phyloP scores from a whole-genome alignment of 768 basidiomycete genomes.

The Tricholoma terreum region DNA sequence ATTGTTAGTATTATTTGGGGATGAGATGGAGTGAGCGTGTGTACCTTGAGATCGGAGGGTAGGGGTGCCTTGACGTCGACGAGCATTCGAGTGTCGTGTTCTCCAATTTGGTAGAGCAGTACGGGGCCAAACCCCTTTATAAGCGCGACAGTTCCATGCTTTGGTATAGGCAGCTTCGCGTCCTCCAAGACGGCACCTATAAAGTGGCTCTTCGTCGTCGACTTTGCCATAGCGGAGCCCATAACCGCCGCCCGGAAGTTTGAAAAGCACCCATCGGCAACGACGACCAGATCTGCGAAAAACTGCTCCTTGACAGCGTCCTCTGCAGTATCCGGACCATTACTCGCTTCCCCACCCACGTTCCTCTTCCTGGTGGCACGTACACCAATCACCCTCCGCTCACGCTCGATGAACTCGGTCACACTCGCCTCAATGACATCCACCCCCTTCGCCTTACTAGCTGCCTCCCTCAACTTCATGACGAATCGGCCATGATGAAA shows the following conservation, averaged over 20 bases:
- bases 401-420: constrained; percentile 66
- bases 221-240: constrained; percentile 46
- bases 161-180: constrained; percentile 63
- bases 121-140: constrained; percentile 84
- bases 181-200: constrained; percentile 84
- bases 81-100: constrained; percentile 89
- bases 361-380: constrained; percentile 46
- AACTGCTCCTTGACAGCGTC: constrained; percentile 49
- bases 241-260: constrained; percentile 80
- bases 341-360: neutral
- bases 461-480: constrained; percentile 69
- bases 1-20: too few relatives aligned
- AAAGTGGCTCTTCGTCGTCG: constrained; percentile 72
- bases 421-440: constrained; percentile 85
- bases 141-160: constrained; percentile 83
- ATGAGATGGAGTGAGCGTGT: constrained; percentile 12
- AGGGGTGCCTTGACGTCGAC: constrained; percentile 85
- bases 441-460: constrained; percentile 57
- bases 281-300: constrained; percentile 74
- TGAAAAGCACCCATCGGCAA: constrained; percentile 95
- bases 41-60: constrained; percentile 77
- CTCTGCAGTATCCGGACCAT: constrained; percentile 17
- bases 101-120: constrained; percentile 87
- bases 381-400: constrained; percentile 62
- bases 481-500: constrained; percentile 96